Evolutionary conservation across 371 early-diverging fungal genomes (phyloP).

Genomic region (Actinomucor elegans): DNA sequence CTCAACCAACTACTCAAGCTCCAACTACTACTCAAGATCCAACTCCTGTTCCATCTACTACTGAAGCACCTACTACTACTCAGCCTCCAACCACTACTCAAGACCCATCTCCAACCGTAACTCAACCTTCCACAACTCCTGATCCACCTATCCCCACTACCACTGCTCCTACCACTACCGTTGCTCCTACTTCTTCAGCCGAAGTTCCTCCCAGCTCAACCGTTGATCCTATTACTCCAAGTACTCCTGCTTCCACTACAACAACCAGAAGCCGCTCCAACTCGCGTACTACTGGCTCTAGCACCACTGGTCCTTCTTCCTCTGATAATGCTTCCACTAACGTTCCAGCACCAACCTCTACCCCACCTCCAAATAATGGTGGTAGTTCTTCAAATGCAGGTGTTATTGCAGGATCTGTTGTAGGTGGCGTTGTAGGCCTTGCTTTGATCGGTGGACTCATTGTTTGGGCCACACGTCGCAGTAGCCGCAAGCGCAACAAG

Average conservation of each 20-base stretch:
- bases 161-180: neutral
- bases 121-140: neutral
- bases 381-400: conserved; percentile 19
- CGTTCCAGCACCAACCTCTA: neutral
- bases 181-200: neutral
- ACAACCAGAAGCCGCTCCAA: neutral
- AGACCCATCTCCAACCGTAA: neutral
- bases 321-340: neutral
- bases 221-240: neutral
- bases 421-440: conserved; percentile 39
- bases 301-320: conserved; percentile 1
- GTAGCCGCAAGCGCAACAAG: conserved; percentile 10
- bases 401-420: conserved; percentile 38
- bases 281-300: neutral
- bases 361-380: neutral
- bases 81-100: neutral
- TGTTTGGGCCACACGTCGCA: conserved; percentile 27
- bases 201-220: neutral
- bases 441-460: conserved; percentile 37
- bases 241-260: neutral
- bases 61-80: neutral
- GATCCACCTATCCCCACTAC: neutral
- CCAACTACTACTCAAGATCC: neutral
- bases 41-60: neutral
- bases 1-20: neutral